Evolutionary conservation across 306 rosid species (phyloP).

Genomic region (Cicer cuneatum): DNA sequence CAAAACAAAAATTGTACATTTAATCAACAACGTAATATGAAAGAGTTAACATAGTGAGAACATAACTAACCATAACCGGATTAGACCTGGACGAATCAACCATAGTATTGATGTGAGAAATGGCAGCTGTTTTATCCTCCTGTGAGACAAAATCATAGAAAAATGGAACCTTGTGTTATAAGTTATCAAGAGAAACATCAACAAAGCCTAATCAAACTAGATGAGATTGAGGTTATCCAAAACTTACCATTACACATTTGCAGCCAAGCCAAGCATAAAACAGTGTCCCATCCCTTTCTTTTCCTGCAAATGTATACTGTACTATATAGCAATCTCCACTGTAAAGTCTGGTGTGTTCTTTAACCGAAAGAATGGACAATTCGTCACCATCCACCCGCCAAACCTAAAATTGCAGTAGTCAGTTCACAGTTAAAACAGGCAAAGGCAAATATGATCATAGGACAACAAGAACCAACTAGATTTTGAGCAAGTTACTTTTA

Average conservation of each 20-base stretch:
- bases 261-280: conserved; percentile 86
- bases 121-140: conserved; percentile 74
- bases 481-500: conserved; percentile 61
- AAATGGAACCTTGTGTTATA: conserved; percentile 17
- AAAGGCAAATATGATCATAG: conserved; percentile 18
- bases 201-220: conserved; percentile 8
- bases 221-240: conserved; percentile 19
- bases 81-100: conserved; percentile 62
- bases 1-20: conserved; percentile 20
- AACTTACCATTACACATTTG: conserved; percentile 59
- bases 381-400: conserved; percentile 87
- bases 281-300: conserved; percentile 75
- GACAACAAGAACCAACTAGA: not conserved
- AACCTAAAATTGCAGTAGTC: conserved; percentile 60
- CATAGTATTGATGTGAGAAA: conserved; percentile 61
- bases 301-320: conserved; percentile 74
- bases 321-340: conserved; percentile 88
- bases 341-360: conserved; percentile 69
- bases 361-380: conserved; percentile 57
- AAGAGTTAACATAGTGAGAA: conserved; percentile 34
- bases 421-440: conserved; percentile 42
- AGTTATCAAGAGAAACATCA: conserved; percentile 26
- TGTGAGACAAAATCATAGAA: conserved; percentile 48
- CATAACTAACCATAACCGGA: conserved; percentile 73
- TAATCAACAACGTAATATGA: conserved; percentile 29